Base-by-base conservation (phyloP, 2,329 filamentous ascomycete species). In the Fusarium zealandicum region DNA sequence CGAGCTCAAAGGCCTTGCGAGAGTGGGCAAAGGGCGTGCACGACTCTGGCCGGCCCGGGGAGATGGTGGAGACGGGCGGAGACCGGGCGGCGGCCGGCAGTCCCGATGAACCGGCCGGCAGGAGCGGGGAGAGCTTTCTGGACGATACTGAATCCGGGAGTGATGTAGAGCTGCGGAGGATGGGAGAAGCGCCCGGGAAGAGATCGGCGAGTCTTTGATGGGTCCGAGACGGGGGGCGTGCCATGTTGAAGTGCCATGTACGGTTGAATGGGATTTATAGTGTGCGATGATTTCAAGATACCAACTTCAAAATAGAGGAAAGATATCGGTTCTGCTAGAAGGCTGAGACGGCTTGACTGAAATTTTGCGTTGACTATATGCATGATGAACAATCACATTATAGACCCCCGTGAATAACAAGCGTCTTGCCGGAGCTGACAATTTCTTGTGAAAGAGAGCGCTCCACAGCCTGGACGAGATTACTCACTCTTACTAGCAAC, bases 391-490 rank as follows among this genome's bases (percentile, higher is more conserved):
- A 6, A 14, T 10, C 11, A n/a, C 17, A 17, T 32, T 14, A 65
- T 18, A 65, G 44, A 7, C 65, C 54, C 30, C 80, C 80, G 43
- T 83, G 81, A 72, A 89, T 87, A 35, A 89, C 78, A 48, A 92
- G 78, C 47, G 88, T 86, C 73, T 87, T 90, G 72, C 85, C 86
- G 69, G 82, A 80, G 55, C 80, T 76, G 38, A 79, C 79, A 40
- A 82, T 75, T 61, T 89, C 81, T 65, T 89, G 82, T 42, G 80
- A 76, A 51, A 84, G 75, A 2, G 86, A 86, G 67, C 83, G 78
- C 68, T 95, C 90, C 18, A 90, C 75, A 52, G 81, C 85, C 31
- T 89, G 71, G 12, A 90, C 76, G 30, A 92, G 75, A 64, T 82
- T 80, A 41, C 80, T 84, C 4, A 86, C 85, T 41, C 85, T 82